Percentiles rank a stretch among this genome's conserved stretches.
phyloP scores from a whole-genome alignment of 805 yeast species.

The Kazachstania viticola region DNA sequence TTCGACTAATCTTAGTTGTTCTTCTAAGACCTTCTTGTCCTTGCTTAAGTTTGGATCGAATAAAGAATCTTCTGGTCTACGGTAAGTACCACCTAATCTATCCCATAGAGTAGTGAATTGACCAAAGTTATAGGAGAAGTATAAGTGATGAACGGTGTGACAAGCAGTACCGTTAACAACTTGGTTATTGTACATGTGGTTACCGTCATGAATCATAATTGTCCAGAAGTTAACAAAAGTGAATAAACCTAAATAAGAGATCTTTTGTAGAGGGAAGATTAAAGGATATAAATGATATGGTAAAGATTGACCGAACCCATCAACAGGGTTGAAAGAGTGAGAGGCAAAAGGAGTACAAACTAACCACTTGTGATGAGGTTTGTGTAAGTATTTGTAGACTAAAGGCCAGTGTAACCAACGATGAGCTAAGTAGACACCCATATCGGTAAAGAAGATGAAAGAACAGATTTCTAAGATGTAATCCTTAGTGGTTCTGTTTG shows the following conservation, averaged over 20 bases:
- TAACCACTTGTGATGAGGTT: conserved; percentile 98
- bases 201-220: conserved; percentile 97
- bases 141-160: conserved; percentile 92
- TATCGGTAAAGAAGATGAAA: conserved; percentile 88
- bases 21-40: conserved; percentile 51
- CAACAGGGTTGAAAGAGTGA: conserved; percentile 97
- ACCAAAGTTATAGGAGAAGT: conserved; percentile 96
- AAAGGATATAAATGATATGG: conserved; percentile 92
- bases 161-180: conserved; percentile 96
- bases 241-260: conserved; percentile 70
- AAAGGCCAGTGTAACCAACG: conserved; percentile 89
- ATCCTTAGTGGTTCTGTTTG: conserved; percentile 57
- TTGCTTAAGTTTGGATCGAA: conserved; percentile 54
- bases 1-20: conserved; percentile 68
- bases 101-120: conserved; percentile 98
- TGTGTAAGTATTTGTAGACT: conserved; percentile 78
- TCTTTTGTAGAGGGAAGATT: conserved; percentile 83
- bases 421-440: conserved; percentile 84
- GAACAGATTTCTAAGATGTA: conserved; percentile 56
- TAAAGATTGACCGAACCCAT: conserved; percentile 84
- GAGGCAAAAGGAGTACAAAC: conserved; percentile 98
- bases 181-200: conserved; percentile 86
- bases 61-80: conserved; percentile 81
- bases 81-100: conserved; percentile 85
- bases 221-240: conserved; percentile 96